A percentile compares a stretch with the other conserved stretches of the same genome.
Conservation (phyloP, 2,329 filamentous ascomycete genomes). For the Bipolaris gigantea region DNA sequence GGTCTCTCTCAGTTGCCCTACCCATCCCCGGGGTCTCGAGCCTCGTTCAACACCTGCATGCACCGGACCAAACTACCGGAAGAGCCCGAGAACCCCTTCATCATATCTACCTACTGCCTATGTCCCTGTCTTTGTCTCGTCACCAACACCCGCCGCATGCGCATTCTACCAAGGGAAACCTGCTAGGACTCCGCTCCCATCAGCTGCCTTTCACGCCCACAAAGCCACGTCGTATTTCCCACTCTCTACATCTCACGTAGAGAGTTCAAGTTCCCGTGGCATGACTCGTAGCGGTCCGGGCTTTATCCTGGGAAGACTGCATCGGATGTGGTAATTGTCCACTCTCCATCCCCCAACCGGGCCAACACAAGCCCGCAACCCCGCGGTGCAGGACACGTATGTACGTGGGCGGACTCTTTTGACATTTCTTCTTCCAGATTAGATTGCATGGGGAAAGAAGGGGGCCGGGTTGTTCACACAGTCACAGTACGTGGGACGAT, state of each 20-base stretch:
- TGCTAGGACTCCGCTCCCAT: no score
- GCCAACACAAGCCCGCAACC: not conserved
- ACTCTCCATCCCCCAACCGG: not conserved
- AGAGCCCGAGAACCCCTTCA: not conserved
- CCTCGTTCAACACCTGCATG: not conserved
- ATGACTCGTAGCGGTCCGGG: constrained; percentile 1
- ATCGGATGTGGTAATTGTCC: not conserved
- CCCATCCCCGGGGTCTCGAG: not conserved
- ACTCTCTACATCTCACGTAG: not conserved
- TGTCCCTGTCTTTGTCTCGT: not conserved
- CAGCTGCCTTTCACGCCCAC: no score
- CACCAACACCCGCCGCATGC: not conserved
- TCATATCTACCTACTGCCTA: not conserved
- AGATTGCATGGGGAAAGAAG: no score
- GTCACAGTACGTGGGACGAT: no score
- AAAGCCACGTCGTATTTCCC: no score
- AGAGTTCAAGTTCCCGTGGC: not conserved
- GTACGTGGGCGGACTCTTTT: not conserved
- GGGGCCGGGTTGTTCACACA: no score
- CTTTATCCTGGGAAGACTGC: constrained; percentile 5
- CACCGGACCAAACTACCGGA: not conserved
- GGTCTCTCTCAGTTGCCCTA: not conserved
- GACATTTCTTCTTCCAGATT: no score
- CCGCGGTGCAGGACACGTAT: not conserved
- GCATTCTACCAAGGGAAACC: no score